Conservation (phyloP, 2,329 filamentous ascomycete genomes). For the Diaporthe sp. region DNA sequence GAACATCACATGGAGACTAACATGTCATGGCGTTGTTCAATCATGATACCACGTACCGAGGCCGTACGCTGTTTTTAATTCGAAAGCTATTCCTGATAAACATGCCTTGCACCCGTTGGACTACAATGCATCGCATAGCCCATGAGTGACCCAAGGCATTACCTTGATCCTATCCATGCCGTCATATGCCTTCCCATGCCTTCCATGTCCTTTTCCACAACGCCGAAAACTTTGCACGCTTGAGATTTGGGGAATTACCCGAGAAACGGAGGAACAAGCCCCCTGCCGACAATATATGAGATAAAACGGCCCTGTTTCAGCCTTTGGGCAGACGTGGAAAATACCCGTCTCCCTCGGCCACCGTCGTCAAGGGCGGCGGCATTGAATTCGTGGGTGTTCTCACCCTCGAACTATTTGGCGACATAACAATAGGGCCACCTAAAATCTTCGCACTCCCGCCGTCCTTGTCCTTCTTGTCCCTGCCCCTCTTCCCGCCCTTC, state of each 20-base stretch:
- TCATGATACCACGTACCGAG: constrained; percentile 15
- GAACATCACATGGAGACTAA: neutral
- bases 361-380: constrained; percentile 48
- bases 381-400: constrained; percentile 60
- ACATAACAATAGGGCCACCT: constrained; percentile 47
- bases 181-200: neutral
- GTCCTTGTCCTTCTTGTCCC: constrained; percentile 42
- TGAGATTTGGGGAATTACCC: constrained; percentile 19
- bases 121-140: neutral
- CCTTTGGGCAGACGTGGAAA: constrained; percentile 56
- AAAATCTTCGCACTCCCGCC: constrained; percentile 38
- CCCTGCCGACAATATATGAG: neutral
- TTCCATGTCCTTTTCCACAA: constrained; percentile 15
- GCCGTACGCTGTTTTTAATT: neutral
- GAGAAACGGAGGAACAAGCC: neutral
- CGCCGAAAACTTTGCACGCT: constrained; percentile 13
- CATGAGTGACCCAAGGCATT: constrained; percentile 6
- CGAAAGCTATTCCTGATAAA: neutral
- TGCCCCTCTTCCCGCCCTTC: constrained; percentile 43
- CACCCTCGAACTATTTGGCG: constrained; percentile 63
- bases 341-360: constrained; percentile 56
- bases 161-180: neutral
- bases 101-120: neutral
- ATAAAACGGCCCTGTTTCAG: constrained; percentile 47
- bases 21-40: neutral